Base-by-base conservation (phyloP, 108 stramenopile genomes). In the Epithemia pelagica region DNA sequence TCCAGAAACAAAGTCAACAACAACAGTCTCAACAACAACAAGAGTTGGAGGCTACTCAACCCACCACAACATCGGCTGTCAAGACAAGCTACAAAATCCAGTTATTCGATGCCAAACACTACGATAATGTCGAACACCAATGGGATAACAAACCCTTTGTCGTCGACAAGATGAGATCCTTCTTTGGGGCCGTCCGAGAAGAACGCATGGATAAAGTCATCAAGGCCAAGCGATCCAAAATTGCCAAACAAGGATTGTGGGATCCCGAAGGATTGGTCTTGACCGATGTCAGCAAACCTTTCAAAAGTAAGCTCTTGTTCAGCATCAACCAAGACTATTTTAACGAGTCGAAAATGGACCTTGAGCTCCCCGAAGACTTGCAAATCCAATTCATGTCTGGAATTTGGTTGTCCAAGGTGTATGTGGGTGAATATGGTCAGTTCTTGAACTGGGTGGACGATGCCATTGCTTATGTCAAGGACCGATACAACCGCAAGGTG, bases 11-110 rank as follows among this genome's bases (percentile, higher is more conserved):
- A n/a, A n/a, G n/a, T n/a, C n/a, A n/a, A n/a, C n/a, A n/a, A n/a
- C n/a, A n/a, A n/a, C n/a, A n/a, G n/a, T n/a, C n/a, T n/a, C n/a
- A n/a, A n/a, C n/a, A n/a, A n/a, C n/a, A n/a, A n/a, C n/a, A n/a
- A n/a, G n/a, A n/a, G n/a, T n/a, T n/a, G n/a, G n/a, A n/a, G n/a
- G n/a, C n/a, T n/a, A n/a, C n/a, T n/a, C n/a, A n/a, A n/a, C n/a
- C n/a, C n/a, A n/a, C n/a, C n/a, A n/a, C n/a, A n/a, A n/a, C n/a
- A n/a, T n/a, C n/a, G n/a, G n/a, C n/a, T n/a, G n/a, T n/a, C n/a
- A n/a, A n/a, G n/a, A n/a, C n/a, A n/a, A n/a, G n/a, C n/a, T 58
- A 58, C 56, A 58, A 58, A 27, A 58, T 58, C 26, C 18, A 58
- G 21, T 23, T 7, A 19, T 58, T 58, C 21, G 25, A 27, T 26